phyloP scores from a whole-genome alignment of 164 flowering plant species.

The Aristolochia californica region DNA sequence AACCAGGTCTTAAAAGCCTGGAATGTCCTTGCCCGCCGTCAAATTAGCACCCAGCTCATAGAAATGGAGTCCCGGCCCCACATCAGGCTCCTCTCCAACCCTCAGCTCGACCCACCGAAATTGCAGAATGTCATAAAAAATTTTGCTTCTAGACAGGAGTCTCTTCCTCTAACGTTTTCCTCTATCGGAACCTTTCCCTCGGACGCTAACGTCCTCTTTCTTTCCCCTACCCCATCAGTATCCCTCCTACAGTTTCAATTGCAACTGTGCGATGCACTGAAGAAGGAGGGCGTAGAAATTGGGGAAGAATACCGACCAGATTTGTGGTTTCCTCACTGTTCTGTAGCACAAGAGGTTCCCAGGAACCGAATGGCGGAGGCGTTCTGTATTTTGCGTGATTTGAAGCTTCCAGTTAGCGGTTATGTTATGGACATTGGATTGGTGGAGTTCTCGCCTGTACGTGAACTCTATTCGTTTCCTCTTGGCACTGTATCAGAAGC shows the following conservation, averaged over 20 bases:
- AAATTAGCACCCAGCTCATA: slow-evolving; percentile 87
- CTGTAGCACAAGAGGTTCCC: slow-evolving; percentile 79
- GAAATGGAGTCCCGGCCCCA: slow-evolving; percentile 96
- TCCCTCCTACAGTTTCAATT: slow-evolving; percentile 72
- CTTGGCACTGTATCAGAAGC: slow-evolving; percentile 50
- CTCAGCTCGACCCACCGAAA: slow-evolving; percentile 46
- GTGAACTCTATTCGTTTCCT: slow-evolving; percentile 63
- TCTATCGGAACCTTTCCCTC: slow-evolving; percentile 52
- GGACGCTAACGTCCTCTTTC: slow-evolving; percentile 51
- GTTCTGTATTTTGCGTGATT: slow-evolving; percentile 59
- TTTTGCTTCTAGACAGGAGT: slow-evolving; percentile 69
- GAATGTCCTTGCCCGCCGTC: slow-evolving; percentile 89
- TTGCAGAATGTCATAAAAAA: slow-evolving; percentile 44
- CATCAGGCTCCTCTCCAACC: slow-evolving; percentile 68
- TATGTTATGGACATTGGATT: slow-evolving; percentile 84
- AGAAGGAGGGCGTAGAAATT: slow-evolving; percentile 71
- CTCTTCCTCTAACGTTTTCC: slow-evolving; percentile 54
- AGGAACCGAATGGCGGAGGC: slow-evolving; percentile 72
- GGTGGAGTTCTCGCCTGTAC: slow-evolving; percentile 85
- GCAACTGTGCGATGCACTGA: slow-evolving; percentile 63
- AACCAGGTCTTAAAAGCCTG: slow-evolving; percentile 97
- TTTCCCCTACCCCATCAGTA: slow-evolving; percentile 62
- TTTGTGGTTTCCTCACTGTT: slow-evolving; percentile 70
- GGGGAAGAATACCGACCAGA: slow-evolving; percentile 66
- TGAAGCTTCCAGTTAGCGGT: slow-evolving; percentile 88